Base-by-base conservation (phyloP, 805 yeast species). In the Scheffersomyces lignosus region DNA sequence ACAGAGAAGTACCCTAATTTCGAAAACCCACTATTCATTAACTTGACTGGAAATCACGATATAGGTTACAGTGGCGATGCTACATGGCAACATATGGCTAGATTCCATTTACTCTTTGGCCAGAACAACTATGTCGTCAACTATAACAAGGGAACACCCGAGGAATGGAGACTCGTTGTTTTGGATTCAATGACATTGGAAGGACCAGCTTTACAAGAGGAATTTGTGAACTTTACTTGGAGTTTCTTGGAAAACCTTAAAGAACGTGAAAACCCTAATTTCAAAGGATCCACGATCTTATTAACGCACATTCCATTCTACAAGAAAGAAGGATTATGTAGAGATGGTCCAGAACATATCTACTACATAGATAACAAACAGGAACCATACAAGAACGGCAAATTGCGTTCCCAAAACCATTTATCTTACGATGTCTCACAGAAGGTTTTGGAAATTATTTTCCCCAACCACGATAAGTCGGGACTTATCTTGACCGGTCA, bases 61-160 rank as follows among this genome's bases (percentile, higher is more conserved):
- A 81, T 91, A 32, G 99, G 99, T 0, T 91, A 93, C 57, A 78
- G 86, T 32, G 98, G 98, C 0, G 99, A 93, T 60, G 87, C 95
- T 27, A 89, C 96, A 0, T 80, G 81, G 67, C 96, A 87, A 52
- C 95, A 95, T 52, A 78, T 88, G 80, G 78, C 87, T 1, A 71
- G 99, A 47, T 93, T 80, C 64, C 73, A 71, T 37, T 65, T 66
- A 27, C 64, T 84, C 18, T 93, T 85, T 62, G 99, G 99, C 23
- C 78, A 80, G 49, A 87, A 88, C 51, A 91, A 91, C 60, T 91
- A 71, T 56, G 87, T 87, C 65, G 77, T 84, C 34, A 85, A 83
- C 55, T 81, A 83, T 50, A 79, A 80, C 43, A 59, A 65, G 25
- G 81, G 77, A 15, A 75, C 80, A 0, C 75, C 78, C 27, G 78